phyloP scores from a whole-genome alignment of 2,329 filamentous ascomycete genomes.

The Hymenoscyphus fraxineus region DNA sequence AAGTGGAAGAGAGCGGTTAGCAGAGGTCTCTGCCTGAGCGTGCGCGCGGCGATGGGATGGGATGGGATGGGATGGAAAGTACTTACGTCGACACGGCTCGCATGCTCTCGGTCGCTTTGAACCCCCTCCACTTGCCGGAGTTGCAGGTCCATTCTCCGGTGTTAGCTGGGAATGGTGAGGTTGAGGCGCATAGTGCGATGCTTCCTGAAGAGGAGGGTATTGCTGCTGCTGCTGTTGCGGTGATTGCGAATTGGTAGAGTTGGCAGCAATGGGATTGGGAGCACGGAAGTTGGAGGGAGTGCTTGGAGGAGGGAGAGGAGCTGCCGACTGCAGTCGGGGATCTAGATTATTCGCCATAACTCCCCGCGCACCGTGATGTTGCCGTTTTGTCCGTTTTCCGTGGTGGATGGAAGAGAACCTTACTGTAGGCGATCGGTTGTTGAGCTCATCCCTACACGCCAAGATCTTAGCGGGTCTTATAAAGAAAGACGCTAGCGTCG shows the following conservation, averaged over 20 bases:
- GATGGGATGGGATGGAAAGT: constrained; percentile 16
- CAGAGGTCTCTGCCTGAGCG: not conserved
- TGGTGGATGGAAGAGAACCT: not conserved
- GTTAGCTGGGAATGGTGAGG: constrained; percentile 21
- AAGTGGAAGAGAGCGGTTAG: constrained; percentile 4
- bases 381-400: not conserved
- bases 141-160: not conserved
- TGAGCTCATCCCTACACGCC: not conserved
- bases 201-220: constrained; percentile 12
- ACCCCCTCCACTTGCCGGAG: constrained; percentile 24
- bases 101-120: constrained; percentile 39
- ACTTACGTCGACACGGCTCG: constrained; percentile 40
- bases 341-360: constrained; percentile 2
- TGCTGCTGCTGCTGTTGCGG: constrained; percentile 7
- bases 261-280: constrained; percentile 15
- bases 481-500: not conserved
- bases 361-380: constrained; percentile 2
- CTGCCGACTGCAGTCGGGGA: constrained; percentile 2
- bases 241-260: constrained; percentile 11
- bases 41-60: not conserved
- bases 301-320: constrained; percentile 3
- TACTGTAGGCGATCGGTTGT: not conserved
- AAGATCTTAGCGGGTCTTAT: not conserved
- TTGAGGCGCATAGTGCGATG: constrained; percentile 23
- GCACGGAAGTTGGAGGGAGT: not conserved